Evolutionary conservation across 1,139 yeast species (phyloP), one percentile per base, ranked within the genome.

Genomic region (Pichia sorboxylosa): DNA sequence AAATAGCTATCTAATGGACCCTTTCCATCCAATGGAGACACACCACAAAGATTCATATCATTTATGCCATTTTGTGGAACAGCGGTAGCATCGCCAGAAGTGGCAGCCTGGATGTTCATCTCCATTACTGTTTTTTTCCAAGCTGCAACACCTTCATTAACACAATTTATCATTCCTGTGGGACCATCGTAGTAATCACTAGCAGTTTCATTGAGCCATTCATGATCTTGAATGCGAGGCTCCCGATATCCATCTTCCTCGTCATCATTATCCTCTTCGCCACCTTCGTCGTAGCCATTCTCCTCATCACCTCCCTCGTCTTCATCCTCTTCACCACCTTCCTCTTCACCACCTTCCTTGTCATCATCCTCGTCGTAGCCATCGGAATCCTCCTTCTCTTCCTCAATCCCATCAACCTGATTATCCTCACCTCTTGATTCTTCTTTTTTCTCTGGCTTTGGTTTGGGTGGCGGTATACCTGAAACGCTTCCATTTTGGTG

Each of bases 121-220:
- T n/a, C n/a, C n/a, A n/a, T 13, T 11, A 24, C 26, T 11, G 34
- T 41, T 29, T 38, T 43, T 30, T 31, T 39, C 41, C 44, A 36
- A 14, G 47, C 43, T 27, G 42, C 49, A 28, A 44, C 31, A n/a
- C 45, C 41, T 10, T 40, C 49, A 24, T 43, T 47, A 3, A 49
- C 51, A 3, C 42, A 58, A 15, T 76, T 66, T 21, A 78, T 58
- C 56, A 77, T 57, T 0, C 85, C 84, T 0, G 85, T 73, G 0
- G 84, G 81, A 0, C 87, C 87, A 23, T 73, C 74, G 25, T 77
- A 77, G 25, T 31, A 33, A 7, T 35, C 37, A 18, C 39, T 39
- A 13, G 18, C 28, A 13, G 17, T 28, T 9, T 39, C 47, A 13
- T 39, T 34, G 6, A 43, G 22, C 45, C 45, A 42, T 5, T 28